phyloP scores from a whole-genome alignment of 345 rosid species.

The Citrus maxima region DNA sequence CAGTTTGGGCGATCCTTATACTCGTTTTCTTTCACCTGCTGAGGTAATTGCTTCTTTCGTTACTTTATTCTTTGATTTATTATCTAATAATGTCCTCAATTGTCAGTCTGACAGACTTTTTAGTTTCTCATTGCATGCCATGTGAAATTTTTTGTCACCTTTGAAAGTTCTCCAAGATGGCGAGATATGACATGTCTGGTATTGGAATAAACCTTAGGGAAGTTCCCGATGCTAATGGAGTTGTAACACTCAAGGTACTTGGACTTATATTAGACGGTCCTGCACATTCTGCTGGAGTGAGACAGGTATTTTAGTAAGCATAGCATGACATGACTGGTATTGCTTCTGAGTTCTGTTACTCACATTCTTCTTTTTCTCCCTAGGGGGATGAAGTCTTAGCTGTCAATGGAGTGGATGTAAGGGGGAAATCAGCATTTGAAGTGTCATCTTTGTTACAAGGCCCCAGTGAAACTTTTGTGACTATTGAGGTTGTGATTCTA shows the following conservation, averaged over 20 bases:
- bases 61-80: background rate
- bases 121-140: constrained; percentile 30
- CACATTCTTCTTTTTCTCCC: constrained; percentile 13
- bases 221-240: constrained; percentile 66
- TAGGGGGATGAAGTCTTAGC: constrained; percentile 87
- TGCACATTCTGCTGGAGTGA: constrained; percentile 76
- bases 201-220: constrained; percentile 94
- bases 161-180: constrained; percentile 93
- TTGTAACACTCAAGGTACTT: constrained; percentile 63
- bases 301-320: constrained; percentile 50
- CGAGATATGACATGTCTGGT: constrained; percentile 88
- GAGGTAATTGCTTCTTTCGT: constrained; percentile 47
- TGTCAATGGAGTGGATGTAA: constrained; percentile 75
- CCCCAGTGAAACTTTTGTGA: constrained; percentile 80
- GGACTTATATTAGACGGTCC: constrained; percentile 90
- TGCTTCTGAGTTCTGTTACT: background rate
- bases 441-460: constrained; percentile 92
- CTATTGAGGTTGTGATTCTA: constrained; percentile 56
- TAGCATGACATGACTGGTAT: background rate
- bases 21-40: constrained; percentile 78
- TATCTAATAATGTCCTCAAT: background rate
- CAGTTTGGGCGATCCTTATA: constrained; percentile 85
- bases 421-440: constrained; percentile 91
- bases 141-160: constrained; percentile 25
- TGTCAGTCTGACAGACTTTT: constrained; percentile 24